Evolutionary conservation across 179 eudicot genomes (phyloP), one percentile per base, ranked within the genome.

Genomic region (Carnegiea gigantea): DNA sequence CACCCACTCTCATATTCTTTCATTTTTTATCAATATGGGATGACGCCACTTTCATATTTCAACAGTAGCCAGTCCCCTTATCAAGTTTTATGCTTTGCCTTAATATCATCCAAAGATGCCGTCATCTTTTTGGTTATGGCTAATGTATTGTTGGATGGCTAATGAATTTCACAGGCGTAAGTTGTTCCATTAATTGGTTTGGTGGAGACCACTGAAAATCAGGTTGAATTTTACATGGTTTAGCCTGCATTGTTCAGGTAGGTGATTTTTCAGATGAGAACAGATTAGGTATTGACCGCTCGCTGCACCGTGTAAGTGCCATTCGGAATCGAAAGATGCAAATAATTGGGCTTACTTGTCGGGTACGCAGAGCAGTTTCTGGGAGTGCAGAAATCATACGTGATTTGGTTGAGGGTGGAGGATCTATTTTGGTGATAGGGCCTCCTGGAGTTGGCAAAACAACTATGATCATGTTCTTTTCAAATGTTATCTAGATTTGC

Each of bases 371-470:
- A 85, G 98, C 98, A 80, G 86, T 96, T 57, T 88, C 93, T 51
- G 99, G 99, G 53, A 94, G 99, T 91, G 98, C 99, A 51, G 98
- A 92, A 89, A 89, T 96, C 80, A 87, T 96, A 84, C 90, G 92
- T 51, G 99, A 96, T 86, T 89, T 96, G 85, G 86, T 96, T 73
- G 96, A 96, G 85, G 90, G 93, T 0, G 96, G 93, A 87, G 98
- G 93, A 84, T 96, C 99, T 72, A 91, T 96, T 82, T 92, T 96
- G 93, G 93, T 96, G 77, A 91, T 96, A 82, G 99, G 99, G 67
- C 97, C 99, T 76, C 99, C 98, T 71, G 99, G 99, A 84, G 99
- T 96, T 78, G 99, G 99, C 80, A 96, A 96, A 88, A 96, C 98
- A 73, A 96, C 99, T 81, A 88, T 96, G 79, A 96, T 94, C 89